Conservation (phyloP, 2,329 filamentous ascomycete genomes). For the Xylariaceae sp. region DNA sequence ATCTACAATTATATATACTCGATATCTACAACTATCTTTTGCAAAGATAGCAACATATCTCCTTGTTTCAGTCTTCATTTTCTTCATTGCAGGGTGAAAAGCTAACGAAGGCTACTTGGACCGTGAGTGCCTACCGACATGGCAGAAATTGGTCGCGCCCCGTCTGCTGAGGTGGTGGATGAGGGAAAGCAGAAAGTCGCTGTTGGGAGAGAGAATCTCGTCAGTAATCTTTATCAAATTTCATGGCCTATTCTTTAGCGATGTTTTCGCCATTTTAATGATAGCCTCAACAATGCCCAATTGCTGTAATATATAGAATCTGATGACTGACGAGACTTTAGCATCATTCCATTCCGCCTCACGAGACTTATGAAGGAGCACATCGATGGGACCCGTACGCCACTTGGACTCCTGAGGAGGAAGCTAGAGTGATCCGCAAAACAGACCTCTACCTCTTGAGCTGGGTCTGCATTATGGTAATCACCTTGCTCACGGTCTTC, state of each 20-base stretch:
- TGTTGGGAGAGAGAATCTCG: constrained; percentile 7
- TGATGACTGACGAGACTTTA: neutral
- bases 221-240: neutral
- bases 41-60: too few species aligned
- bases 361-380: constrained; percentile 48
- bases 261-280: too few species aligned
- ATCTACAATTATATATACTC: too few species aligned
- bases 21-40: too few species aligned
- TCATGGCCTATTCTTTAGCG: too few species aligned
- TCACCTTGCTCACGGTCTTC: neutral
- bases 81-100: too few species aligned
- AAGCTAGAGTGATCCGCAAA: constrained; percentile 50
- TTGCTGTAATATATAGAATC: too few species aligned
- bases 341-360: constrained; percentile 6
- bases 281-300: too few species aligned
- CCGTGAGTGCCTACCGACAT: too few species aligned
- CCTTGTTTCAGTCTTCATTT: too few species aligned
- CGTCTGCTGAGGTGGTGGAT: too few species aligned
- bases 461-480: constrained; percentile 26
- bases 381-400: constrained; percentile 57
- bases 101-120: too few species aligned
- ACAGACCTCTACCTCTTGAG: constrained; percentile 37
- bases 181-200: constrained; percentile 1
- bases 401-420: constrained; percentile 54
- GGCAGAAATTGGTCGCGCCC: neutral